Base-by-base conservation (phyloP, 2,329 filamentous ascomycete genomes). In the Cyphellophora europaea region DNA sequence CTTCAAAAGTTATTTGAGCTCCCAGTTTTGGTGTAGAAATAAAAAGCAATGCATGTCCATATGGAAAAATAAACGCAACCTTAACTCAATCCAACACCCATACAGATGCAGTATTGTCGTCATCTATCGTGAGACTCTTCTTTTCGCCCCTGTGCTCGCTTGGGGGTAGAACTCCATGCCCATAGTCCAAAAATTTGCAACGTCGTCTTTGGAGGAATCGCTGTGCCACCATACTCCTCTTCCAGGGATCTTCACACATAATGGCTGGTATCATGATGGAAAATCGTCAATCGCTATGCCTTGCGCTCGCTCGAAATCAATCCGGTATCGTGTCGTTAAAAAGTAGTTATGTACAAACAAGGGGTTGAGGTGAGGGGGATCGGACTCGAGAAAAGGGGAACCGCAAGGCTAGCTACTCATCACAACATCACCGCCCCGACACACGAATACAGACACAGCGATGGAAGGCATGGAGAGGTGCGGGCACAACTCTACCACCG, bases 161-260 rank as follows among this genome's bases (percentile, higher is more conserved):
- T n/a, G n/a, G n/a, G n/a, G n/a, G n/a, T n/a, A n/a, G 33, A 49
- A 47, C 44, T 47, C 46, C 45, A 43, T 47, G 44, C 42, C 41
- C 39, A n/a, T n/a, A n/a, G n/a, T n/a, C n/a, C n/a, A n/a, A n/a
- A 43, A 47, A 32, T 31, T 31, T 15, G 35, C 36, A 38, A 38
- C 40, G 34, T 40, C 43, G 33, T 35, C 39, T n/a, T n/a, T n/a
- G n/a, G n/a, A n/a, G 27, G 30, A 32, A 47, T 43, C 40, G 45
- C 38, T 45, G 47, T 49, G 41, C 45, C 41, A 36, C 44, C 41
- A 38, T 42, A 48, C 37, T 44, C 41, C 43, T 30, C 23, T 38
- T 38, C 44, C 33, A 32, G 8, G 21, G 8, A 8, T 38, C 37
- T 39, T 39, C 38, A 40, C 30, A 40, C 31, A 44, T n/a, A 37